These are phyloP conservation scores for Apiospora rasikravindrae DNA, from an alignment of 2,329 filamentous ascomycete species.

Conservation along the genomic window DNA sequence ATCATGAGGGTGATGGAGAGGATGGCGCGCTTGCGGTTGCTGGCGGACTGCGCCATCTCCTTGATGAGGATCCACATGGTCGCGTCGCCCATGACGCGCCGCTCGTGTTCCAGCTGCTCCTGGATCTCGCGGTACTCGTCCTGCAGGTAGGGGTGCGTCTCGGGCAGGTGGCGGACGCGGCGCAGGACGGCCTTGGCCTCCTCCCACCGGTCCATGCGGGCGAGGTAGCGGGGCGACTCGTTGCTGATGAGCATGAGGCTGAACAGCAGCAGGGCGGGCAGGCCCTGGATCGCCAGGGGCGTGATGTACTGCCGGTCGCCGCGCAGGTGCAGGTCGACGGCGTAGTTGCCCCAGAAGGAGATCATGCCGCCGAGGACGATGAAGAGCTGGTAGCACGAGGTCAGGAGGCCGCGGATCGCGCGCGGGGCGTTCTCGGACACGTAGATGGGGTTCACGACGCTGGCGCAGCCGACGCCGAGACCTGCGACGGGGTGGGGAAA, in stretches of 20 bases:
- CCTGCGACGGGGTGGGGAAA: constrained; percentile 31
- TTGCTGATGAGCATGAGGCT: constrained; percentile 66
- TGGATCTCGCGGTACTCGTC: constrained; percentile 66
- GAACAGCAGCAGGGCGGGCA: constrained; percentile 65
- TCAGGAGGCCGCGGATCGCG: constrained; percentile 50
- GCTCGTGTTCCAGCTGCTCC: constrained; percentile 66
- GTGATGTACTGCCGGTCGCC: constrained; percentile 54
- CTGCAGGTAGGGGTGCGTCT: constrained; percentile 59
- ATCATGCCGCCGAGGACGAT: constrained; percentile 51
- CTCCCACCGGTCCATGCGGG: constrained; percentile 69
- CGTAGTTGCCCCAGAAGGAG: constrained; percentile 58
- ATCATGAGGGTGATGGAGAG: constrained; percentile 67
- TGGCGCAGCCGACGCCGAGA: constrained; percentile 50
- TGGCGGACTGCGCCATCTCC: constrained; percentile 66
- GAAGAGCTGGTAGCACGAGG: constrained; percentile 52
- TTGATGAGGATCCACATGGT: constrained; percentile 62
- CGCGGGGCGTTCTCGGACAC: constrained; percentile 52
- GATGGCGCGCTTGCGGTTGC: constrained; percentile 68
- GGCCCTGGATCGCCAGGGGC: constrained; percentile 66
- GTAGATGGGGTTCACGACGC: constrained; percentile 50
- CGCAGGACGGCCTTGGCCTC: constrained; percentile 60
- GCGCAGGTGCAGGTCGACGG: constrained; percentile 43
- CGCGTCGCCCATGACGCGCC: constrained; percentile 59
- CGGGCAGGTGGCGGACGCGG: constrained; percentile 59
- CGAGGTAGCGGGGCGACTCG: constrained; percentile 69